Evolutionary conservation across 2,329 filamentous ascomycete genomes (phyloP), one percentile per base, ranked within the genome.

Genomic region (Simplicillium sp.): DNA sequence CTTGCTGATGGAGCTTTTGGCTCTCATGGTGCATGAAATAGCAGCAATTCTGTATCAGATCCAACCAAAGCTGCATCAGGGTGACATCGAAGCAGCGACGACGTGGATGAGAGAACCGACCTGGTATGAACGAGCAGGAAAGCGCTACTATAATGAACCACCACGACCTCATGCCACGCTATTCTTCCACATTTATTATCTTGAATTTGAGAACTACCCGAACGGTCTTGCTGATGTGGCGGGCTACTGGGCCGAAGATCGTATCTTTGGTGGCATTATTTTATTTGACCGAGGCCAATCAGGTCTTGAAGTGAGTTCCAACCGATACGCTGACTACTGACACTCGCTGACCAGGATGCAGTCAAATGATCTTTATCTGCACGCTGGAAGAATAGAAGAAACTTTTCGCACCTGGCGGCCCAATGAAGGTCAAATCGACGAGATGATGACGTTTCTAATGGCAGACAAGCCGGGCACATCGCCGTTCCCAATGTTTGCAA

Each of bases 221-320:
- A 36, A 46, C 31, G 41, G 45, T 9, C 31, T 37, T 5, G 40
- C 46, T 3, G 46, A 50, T 20, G 12, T 44, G 28, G 44, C 46
- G 1, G 55, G 52, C 3, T 57, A 50, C 43, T 56, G 54, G 55
- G 52, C 53, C 7, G 55, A 56, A 34, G 39, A 41, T 14, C 48
- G 49, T 16, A 54, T 56, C 31, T 42, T 57, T 12, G 54, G 55
- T 12, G 55, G 55, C n/a, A 55, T 58, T 2, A 44, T 51, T 0
- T 33, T 57, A 4, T 58, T 58, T 34, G 51, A 57, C 34, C 43
- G 55, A 20, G 40, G 40, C 3, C 12, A 15, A 11, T 42, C 31
- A 2, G 40, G 40, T 18, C 34, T 15, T 29, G 40, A 42, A 35
- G 40, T 42, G 18, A 2, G 17, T 8, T 31, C 13, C 20, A 25